Conservation (phyloP, 768 basidiomycete species). For the Tylopilus sp. region DNA sequence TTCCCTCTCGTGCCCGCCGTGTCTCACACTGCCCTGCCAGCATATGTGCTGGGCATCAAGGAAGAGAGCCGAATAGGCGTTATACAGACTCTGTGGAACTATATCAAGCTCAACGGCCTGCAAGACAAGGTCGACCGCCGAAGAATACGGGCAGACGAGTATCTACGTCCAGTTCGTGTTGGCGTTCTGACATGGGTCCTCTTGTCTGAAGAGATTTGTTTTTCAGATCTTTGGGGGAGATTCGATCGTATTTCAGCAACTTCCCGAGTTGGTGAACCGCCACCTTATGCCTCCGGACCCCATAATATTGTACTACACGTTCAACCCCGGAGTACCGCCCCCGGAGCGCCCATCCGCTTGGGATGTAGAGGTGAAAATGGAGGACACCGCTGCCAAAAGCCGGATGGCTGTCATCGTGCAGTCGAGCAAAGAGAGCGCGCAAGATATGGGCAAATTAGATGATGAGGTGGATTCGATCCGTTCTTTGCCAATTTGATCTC, state of each 20-base stretch:
- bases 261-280: conserved; percentile 84
- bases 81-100: conserved; percentile 86
- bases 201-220: not conserved
- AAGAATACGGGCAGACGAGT: conserved; percentile 65
- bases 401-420: conserved; percentile 71
- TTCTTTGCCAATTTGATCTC: conserved; percentile 12
- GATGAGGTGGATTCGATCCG: conserved; percentile 64
- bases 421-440: conserved; percentile 66
- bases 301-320: conserved; percentile 70
- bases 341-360: conserved; percentile 74
- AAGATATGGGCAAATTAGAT: conserved; percentile 69
- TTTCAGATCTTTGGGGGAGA: conserved; percentile 70
- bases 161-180: conserved; percentile 55
- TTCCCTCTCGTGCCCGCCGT: not conserved
- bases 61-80: conserved; percentile 83
- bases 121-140: conserved; percentile 82
- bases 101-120: conserved; percentile 79
- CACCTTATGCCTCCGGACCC: conserved; percentile 77
- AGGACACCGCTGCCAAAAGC: conserved; percentile 70
- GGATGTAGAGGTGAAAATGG: conserved; percentile 87
- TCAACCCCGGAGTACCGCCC: conserved; percentile 59
- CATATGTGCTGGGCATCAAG: conserved; percentile 67
- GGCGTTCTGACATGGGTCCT: not conserved
- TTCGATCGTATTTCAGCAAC: conserved; percentile 65
- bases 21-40: conserved; percentile 32